phyloP scores from a whole-genome alignment of 1,139 yeast genomes.

The Hansenula sp. region DNA sequence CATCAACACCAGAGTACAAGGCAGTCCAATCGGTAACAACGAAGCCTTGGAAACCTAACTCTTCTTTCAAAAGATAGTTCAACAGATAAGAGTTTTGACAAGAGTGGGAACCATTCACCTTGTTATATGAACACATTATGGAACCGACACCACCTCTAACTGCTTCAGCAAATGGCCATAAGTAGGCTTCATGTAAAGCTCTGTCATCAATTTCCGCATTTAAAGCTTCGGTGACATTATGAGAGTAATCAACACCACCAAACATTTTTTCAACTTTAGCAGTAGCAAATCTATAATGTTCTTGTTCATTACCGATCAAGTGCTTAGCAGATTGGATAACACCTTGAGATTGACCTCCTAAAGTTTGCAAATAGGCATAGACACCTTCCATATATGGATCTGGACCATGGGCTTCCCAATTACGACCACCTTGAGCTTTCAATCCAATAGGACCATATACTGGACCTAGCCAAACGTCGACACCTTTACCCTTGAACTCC shows the following conservation, averaged over 20 bases:
- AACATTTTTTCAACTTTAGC: constrained; percentile 35
- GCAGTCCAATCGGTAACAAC: constrained; percentile 64
- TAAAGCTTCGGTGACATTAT: constrained; percentile 30
- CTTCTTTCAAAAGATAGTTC: constrained; percentile 51
- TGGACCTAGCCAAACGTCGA: constrained; percentile 57
- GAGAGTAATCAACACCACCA: constrained; percentile 30
- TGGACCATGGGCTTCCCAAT: constrained; percentile 52
- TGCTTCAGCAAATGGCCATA: constrained; percentile 66
- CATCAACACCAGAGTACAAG: constrained; percentile 47
- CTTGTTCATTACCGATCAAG: constrained; percentile 59
- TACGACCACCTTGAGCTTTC: constrained; percentile 57
- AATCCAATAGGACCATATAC: constrained; percentile 45
- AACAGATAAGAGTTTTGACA: constrained; percentile 56
- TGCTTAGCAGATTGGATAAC: constrained; percentile 51
- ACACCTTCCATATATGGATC: constrained; percentile 60
- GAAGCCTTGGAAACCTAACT: constrained; percentile 61
- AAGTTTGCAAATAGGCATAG: constrained; percentile 45
- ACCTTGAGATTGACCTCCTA: constrained; percentile 53
- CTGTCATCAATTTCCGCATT: constrained; percentile 54
- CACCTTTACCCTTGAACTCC: constrained; percentile 51
- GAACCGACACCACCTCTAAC: constrained; percentile 55
- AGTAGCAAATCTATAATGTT: constrained; percentile 50
- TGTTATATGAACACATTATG: constrained; percentile 58
- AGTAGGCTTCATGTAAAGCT: constrained; percentile 55
- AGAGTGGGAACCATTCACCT: constrained; percentile 50